phyloP scores from a whole-genome alignment of 306 rosid species.

The Castanea sativa region DNA sequence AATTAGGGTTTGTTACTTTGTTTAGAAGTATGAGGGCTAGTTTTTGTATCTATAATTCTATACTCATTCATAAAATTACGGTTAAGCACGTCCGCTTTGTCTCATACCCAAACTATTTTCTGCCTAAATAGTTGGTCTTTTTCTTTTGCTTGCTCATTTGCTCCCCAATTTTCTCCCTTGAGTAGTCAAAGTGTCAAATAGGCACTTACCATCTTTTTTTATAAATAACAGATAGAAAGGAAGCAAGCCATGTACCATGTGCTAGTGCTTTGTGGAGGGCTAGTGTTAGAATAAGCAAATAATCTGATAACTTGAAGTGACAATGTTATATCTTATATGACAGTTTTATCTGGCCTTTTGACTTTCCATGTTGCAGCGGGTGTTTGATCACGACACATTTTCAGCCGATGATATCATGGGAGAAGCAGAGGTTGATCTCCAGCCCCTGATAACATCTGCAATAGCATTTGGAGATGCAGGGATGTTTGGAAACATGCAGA shows the following conservation, averaged over 20 bases:
- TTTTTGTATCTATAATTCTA: background rate
- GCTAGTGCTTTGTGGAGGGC: background rate
- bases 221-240: background rate
- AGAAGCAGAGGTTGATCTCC: constrained; percentile 95
- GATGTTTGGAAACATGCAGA: constrained; percentile 91
- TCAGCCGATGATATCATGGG: constrained; percentile 99
- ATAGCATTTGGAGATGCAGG: constrained; percentile 93
- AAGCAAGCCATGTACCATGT: background rate
- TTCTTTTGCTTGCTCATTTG: background rate
- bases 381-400: constrained; percentile 83
- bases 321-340: background rate
- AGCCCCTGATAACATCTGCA: constrained; percentile 90
- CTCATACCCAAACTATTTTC: background rate
- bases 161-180: background rate
- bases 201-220: background rate
- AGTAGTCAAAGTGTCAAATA: background rate
- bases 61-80: no score
- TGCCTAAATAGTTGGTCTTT: background rate
- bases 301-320: background rate
- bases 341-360: constrained; percentile 6
- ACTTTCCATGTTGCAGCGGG: constrained; percentile 56
- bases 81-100: background rate
- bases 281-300: background rate
- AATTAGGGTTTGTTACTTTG: background rate
- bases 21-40: background rate